Evolutionary conservation across 2,329 filamentous ascomycete species (phyloP), one percentile per base, ranked within the genome.

Genomic region (Leptodontidium sp.): DNA sequence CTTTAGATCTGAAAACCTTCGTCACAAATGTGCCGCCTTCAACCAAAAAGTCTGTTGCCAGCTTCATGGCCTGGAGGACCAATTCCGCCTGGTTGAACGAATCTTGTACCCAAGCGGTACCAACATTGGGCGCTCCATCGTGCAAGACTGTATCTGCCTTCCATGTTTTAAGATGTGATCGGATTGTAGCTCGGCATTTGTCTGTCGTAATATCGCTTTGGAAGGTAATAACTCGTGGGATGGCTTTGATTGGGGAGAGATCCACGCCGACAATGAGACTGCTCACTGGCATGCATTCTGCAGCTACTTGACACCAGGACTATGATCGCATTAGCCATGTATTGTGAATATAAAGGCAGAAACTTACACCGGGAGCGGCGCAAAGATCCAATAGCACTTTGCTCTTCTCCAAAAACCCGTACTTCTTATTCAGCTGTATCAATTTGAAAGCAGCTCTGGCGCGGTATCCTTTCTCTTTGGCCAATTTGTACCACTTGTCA

Each of bases 401-500:
- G 82, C 93, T 97, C 85, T 97, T 95, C 81, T 98, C 94, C 75
- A 99, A 85, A 82, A 99, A 99, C 75, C 93, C 93, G 91, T 97
- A 99, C 80, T 98, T 98, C 83, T 98, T 98, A 84, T 99, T 99
- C 77, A 99, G 85, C 81, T 99, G 95, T 75, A 99, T 95, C 76
- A 99, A 84, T 84, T 99, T 99, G 87, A 98, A 98, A 67, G 96
- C 94, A 75, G 96, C 94, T 87, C 96, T 89, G 71, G 96, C 95
- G 77, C 96, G 88, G 80, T 98, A 99, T 71, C 96, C 96, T 64
- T 98, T 98, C 81, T 99, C 96, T 82, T 99, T 99, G 71, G 96
- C 96, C 77, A 98, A 90, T 80, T 94, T 95, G 83, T 98, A 99
- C 93, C 94, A 98, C 83, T 98, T 98, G 83, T 99, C 96, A 78